These are phyloP conservation scores for Lentinula guzmanii DNA, from an alignment of 768 basidiomycete species.

Conservation along the genomic window DNA sequence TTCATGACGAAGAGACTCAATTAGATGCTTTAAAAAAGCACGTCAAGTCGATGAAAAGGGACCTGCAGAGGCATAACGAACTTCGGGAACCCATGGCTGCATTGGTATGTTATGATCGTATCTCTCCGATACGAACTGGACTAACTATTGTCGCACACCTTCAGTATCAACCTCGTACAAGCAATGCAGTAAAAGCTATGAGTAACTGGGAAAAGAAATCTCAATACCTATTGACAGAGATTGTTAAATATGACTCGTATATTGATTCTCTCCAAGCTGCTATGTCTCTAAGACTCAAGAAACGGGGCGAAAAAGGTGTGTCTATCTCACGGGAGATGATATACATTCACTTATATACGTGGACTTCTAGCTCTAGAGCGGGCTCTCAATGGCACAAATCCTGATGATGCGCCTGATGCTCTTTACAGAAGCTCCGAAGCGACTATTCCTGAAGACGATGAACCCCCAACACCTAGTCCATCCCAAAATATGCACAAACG, in stretches of 20 bases:
- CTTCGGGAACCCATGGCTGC: conserved; percentile 76
- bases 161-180: conserved; percentile 75
- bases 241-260: conserved; percentile 94
- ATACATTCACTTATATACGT: neutral
- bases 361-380: conserved; percentile 42
- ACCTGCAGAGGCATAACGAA: conserved; percentile 79
- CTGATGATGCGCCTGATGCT: conserved; percentile 33
- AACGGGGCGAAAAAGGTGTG: conserved; percentile 78
- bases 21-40: conserved; percentile 86
- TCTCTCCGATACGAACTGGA: neutral
- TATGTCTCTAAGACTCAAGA: conserved; percentile 81
- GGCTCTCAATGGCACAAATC: conserved; percentile 34
- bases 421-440: conserved; percentile 27
- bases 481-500: conserved; percentile 28
- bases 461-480: conserved; percentile 24
- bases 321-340: neutral
- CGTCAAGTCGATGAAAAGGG: conserved; percentile 65
- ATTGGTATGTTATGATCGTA: conserved; percentile 43
- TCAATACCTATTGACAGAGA: conserved; percentile 83
- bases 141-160: neutral
- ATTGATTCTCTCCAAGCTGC: conserved; percentile 83
- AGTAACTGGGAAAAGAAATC: conserved; percentile 94
- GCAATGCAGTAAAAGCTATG: conserved; percentile 69
- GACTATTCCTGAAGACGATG: conserved; percentile 43
- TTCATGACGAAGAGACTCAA: conserved; percentile 89